Evolutionary conservation across 495 filamentous ascomycete species (phyloP).

Genomic region (Patellaria atrata): DNA sequence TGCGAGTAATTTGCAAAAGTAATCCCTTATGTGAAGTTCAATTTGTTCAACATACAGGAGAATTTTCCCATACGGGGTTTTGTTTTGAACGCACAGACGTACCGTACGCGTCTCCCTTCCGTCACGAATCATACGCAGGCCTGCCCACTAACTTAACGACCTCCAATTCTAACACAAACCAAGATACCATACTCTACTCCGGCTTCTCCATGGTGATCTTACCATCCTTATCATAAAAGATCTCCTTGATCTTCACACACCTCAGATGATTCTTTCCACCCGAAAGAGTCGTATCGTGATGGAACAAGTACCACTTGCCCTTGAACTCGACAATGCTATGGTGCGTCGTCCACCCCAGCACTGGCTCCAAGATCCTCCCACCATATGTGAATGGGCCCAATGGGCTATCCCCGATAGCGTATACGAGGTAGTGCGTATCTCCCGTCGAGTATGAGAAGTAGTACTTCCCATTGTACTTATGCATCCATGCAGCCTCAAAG

Average conservation of each 20-base stretch:
- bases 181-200: conserved; percentile 14
- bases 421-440: conserved; percentile 56
- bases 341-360: conserved; percentile 66
- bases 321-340: conserved; percentile 61
- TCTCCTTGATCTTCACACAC: conserved; percentile 56
- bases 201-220: conserved; percentile 33
- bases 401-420: conserved; percentile 45
- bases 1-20: no score
- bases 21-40: no score
- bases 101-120: no score
- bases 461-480: conserved; percentile 47
- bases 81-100: no score
- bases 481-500: conserved; percentile 69
- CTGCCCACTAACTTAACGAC: no score
- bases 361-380: conserved; percentile 57
- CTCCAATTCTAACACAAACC: no score
- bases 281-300: conserved; percentile 54
- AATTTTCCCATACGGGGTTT: no score
- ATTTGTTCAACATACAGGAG: no score
- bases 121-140: no score
- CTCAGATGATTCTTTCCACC: conserved; percentile 49
- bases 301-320: conserved; percentile 56
- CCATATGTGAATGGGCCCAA: conserved; percentile 56
- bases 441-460: conserved; percentile 68
- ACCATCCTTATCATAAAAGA: conserved; percentile 51